Evolutionary conservation across 1,139 yeast species (phyloP).

Genomic region (Cylindricascospora bacillispora): DNA sequence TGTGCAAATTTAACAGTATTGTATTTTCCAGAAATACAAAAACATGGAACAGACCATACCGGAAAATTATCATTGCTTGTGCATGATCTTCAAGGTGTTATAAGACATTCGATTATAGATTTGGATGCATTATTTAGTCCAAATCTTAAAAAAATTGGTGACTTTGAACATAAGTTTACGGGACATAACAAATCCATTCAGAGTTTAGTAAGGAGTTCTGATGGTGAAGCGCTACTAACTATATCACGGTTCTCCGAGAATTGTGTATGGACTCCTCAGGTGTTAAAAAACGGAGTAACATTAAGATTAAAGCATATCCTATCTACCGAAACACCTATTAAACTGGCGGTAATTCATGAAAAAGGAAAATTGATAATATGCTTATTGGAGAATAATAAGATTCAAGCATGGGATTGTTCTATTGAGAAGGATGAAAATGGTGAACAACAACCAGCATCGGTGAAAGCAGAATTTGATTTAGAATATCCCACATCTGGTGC

Average conservation of each 20-base stretch:
- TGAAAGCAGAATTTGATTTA: conserved; percentile 9
- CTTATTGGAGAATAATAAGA: conserved; percentile 27
- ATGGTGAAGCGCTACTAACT: conserved; percentile 47
- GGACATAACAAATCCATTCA: conserved; percentile 80
- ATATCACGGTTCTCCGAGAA: conserved; percentile 41
- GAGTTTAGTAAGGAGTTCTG: conserved; percentile 48
- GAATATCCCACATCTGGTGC: conserved; percentile 8
- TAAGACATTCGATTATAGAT: conserved; percentile 34
- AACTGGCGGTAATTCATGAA: conserved; percentile 41
- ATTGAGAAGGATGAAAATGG: conserved; percentile 7
- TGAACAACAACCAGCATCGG: conserved; percentile 13
- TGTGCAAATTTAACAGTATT: conserved; percentile 24
- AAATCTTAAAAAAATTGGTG: conserved; percentile 12
- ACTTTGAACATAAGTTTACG: conserved; percentile 45
- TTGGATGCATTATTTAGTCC: conserved; percentile 27
- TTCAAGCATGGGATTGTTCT: conserved; percentile 57
- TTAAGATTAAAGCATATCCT: conserved; percentile 25
- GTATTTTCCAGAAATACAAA: conserved; percentile 26
- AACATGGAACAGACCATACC: conserved; percentile 12
- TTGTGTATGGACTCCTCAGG: conserved; percentile 45
- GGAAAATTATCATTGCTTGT: conserved; percentile 32
- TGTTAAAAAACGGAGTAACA: conserved; percentile 21
- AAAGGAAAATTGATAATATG: conserved; percentile 40
- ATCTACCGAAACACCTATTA: conserved; percentile 30
- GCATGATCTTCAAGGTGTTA: conserved; percentile 40